These are phyloP conservation scores for Wickerhamiella dianesei DNA, from an alignment of 805 yeast species.

Conservation along the genomic window DNA sequence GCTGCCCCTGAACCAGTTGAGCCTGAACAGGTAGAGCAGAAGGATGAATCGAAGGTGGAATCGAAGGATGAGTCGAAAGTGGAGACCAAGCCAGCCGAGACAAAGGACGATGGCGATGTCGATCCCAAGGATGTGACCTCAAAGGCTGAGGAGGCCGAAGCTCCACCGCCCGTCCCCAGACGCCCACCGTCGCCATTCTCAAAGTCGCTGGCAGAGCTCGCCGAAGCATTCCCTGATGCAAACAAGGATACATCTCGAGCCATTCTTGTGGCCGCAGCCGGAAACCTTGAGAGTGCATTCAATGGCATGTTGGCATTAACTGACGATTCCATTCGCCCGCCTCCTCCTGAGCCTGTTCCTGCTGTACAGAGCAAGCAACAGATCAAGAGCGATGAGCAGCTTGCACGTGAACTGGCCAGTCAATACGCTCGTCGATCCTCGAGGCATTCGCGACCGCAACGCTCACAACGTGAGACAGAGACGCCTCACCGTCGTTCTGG, in stretches of 20 bases:
- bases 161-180: constrained; percentile 27
- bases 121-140: neutral
- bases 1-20: constrained; percentile 3
- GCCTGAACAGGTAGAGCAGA: neutral
- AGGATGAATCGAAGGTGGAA: neutral
- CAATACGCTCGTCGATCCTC: constrained; percentile 4
- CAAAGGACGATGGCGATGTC: constrained; percentile 1
- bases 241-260: constrained; percentile 64
- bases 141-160: neutral
- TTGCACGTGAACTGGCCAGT: constrained; percentile 64
- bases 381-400: constrained; percentile 57
- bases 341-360: constrained; percentile 19
- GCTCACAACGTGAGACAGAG: neutral
- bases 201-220: constrained; percentile 43
- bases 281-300: constrained; percentile 72
- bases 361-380: constrained; percentile 29
- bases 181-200: constrained; percentile 53
- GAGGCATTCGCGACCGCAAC: neutral
- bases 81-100: neutral
- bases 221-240: constrained; percentile 73
- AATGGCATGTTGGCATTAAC: constrained; percentile 69
- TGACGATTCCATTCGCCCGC: constrained; percentile 32
- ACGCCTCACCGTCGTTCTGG: neutral
- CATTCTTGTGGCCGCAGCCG: constrained; percentile 73
- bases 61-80: neutral